These are phyloP conservation scores for Penicillium capsulatum DNA, from an alignment of 2,329 filamentous ascomycete genomes.

Conservation along the genomic window DNA sequence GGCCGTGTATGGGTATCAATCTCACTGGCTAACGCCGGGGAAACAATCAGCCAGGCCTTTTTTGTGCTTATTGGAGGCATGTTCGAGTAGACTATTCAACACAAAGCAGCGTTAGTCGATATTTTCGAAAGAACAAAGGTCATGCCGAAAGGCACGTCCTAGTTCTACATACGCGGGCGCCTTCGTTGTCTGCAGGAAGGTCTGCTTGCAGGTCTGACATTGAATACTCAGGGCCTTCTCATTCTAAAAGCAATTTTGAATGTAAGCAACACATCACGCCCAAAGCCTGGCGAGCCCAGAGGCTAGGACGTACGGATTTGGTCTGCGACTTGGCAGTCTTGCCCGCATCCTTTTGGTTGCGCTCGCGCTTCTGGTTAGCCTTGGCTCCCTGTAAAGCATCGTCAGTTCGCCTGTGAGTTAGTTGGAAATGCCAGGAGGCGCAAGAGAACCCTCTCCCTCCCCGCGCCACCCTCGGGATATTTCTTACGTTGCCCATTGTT, in stretches of 20 bases:
- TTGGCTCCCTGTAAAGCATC: constrained; percentile 51
- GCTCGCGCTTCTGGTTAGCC: constrained; percentile 68
- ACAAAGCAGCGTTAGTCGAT: constrained; percentile 7
- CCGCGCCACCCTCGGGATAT: not conserved
- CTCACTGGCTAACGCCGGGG: constrained; percentile 37
- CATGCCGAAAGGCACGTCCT: not conserved
- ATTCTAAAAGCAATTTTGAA: constrained; percentile 52
- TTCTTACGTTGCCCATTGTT: not conserved
- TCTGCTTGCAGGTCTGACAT: constrained; percentile 71
- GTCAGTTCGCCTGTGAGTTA: constrained; percentile 11
- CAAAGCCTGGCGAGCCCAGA: not conserved
- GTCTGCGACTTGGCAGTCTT: constrained; percentile 61
- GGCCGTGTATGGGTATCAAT: not conserved
- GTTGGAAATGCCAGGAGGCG: not conserved
- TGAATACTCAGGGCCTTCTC: constrained; percentile 70
- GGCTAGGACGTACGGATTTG: constrained; percentile 57
- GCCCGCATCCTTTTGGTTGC: constrained; percentile 58
- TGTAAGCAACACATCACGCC: constrained; percentile 5
- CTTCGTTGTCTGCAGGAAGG: constrained; percentile 73
- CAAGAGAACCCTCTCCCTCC: not conserved
- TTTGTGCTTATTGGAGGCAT: constrained; percentile 72
- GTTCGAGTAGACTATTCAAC: constrained; percentile 55
- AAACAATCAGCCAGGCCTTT: constrained; percentile 70
- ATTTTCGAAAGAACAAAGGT: too few species aligned
- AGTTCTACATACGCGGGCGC: constrained; percentile 51